A percentile compares a stretch with the other conserved stretches of the same genome.
Evolutionary conservation across 2,329 filamentous ascomycete genomes (phyloP).

Genomic region (Alternaria hordeiaustralica): DNA sequence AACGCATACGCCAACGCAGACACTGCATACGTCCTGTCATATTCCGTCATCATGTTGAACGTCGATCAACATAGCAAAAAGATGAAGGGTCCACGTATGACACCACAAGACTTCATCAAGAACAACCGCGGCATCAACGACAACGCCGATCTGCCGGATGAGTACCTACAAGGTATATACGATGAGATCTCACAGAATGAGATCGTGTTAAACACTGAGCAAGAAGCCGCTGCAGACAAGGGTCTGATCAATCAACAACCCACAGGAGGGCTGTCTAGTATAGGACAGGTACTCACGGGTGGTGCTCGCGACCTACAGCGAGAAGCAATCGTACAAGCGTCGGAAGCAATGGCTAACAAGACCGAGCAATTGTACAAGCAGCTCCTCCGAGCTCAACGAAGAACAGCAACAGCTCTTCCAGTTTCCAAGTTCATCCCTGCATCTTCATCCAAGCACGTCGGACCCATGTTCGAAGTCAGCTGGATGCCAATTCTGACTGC

Average conservation of each 20-base stretch:
- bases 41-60: conserved; percentile 96
- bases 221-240: conserved; percentile 83
- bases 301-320: conserved; percentile 90
- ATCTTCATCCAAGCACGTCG: conserved; percentile 91
- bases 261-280: conserved; percentile 73
- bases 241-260: conserved; percentile 66
- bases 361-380: conserved; percentile 91
- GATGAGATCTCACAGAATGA: conserved; percentile 92
- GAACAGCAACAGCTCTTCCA: conserved; percentile 74
- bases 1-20: conserved; percentile 98
- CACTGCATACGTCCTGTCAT: conserved; percentile 93
- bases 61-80: conserved; percentile 94
- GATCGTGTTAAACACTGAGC: conserved; percentile 92
- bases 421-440: conserved; percentile 83
- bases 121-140: conserved; percentile 99
- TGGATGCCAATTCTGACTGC: conserved; percentile 99
- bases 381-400: conserved; percentile 85
- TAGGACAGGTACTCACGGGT: conserved; percentile 88
- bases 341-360: conserved; percentile 87
- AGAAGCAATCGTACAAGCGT: conserved; percentile 93
- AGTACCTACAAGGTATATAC: conserved; percentile 87
- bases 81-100: conserved; percentile 83
- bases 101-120: conserved; percentile 96
- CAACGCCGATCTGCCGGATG: conserved; percentile 87
- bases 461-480: conserved; percentile 97